phyloP scores from a whole-genome alignment of 2,329 filamentous ascomycete genomes.

The Penicillium sp. region DNA sequence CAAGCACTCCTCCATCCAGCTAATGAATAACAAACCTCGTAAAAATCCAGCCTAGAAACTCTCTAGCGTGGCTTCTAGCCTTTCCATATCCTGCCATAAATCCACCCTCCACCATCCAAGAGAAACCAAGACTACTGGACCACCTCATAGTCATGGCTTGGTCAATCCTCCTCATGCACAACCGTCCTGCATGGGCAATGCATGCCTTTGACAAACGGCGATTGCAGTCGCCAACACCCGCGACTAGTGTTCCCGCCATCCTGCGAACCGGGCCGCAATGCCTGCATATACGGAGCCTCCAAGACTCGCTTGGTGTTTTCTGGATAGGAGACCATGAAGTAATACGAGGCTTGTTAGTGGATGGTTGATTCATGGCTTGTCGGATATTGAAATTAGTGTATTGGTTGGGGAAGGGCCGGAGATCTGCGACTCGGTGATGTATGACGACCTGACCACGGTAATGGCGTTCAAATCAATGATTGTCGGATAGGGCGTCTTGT shows the following conservation, averaged over 20 bases:
- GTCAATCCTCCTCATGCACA: neutral
- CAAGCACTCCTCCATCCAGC: neutral
- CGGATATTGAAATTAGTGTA: neutral
- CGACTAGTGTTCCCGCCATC: neutral
- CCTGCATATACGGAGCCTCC: constrained; percentile 9
- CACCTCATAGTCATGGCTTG: neutral
- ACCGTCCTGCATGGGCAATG: neutral
- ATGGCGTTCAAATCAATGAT: neutral
- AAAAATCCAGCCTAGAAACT: neutral
- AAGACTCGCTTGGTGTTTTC: constrained; percentile 2
- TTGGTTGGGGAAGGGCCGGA: neutral
- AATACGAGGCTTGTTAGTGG: neutral
- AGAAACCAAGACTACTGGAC: neutral
- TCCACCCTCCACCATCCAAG: neutral
- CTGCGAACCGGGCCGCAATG: constrained; percentile 11
- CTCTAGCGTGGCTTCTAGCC: neutral
- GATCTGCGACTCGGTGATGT: neutral
- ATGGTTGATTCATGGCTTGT: neutral
- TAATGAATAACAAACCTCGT: neutral
- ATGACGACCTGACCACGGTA: neutral
- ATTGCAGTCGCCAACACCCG: neutral
- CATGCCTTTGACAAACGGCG: neutral
- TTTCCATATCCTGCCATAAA: neutral
- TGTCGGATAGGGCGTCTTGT: neutral
- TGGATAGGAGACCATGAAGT: neutral